A percentile compares a stretch with the other conserved stretches of the same genome.
Conservation (phyloP, 441 rosid genomes). For the Oxalis stricta region DNA sequence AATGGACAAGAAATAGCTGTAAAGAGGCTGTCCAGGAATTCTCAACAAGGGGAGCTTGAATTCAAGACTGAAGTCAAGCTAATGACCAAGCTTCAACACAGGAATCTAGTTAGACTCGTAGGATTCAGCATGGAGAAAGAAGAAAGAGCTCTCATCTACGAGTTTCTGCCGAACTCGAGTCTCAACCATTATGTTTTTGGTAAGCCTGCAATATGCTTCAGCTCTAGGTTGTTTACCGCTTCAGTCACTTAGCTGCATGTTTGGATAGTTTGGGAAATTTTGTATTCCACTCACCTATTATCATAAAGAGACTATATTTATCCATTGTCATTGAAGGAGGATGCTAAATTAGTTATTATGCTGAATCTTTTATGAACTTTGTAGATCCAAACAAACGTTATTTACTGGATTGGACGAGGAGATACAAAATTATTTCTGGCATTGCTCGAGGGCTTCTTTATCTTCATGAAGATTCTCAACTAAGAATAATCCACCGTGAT, state of each 20-base stretch:
- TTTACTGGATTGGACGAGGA: slow-evolving; percentile 12
- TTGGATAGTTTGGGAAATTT: too few relatives aligned
- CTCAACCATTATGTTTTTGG: slow-evolving; percentile 4
- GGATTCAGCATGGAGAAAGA: slow-evolving; percentile 1
- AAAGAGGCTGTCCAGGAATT: slow-evolving; percentile 3
- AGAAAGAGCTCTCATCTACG: slow-evolving; percentile 9
- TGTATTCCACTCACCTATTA: too few relatives aligned
- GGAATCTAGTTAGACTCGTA: slow-evolving; percentile 2
- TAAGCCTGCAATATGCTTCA: not conserved
- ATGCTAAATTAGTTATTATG: too few relatives aligned
- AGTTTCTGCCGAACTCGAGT: slow-evolving; percentile 6
- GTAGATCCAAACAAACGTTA: slow-evolving; percentile 9
- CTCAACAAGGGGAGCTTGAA: slow-evolving; percentile 2
- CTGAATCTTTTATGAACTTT: not conserved
- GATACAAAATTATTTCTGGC: slow-evolving; percentile 12
- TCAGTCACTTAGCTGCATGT: too few relatives aligned
- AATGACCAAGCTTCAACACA: slow-evolving; percentile 7
- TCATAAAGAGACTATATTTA: too few relatives aligned
- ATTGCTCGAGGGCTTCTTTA: slow-evolving; percentile 20
- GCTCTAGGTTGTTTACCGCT: too few relatives aligned
- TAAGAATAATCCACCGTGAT: slow-evolving; percentile 12
- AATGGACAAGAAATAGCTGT: slow-evolving; percentile 4
- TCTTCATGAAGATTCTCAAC: slow-evolving; percentile 19
- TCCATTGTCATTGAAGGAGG: too few relatives aligned
- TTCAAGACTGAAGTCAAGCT: slow-evolving; percentile 3